Base-by-base conservation (phyloP, 2,329 filamentous ascomycete species). In the Phialophora chinensis region DNA sequence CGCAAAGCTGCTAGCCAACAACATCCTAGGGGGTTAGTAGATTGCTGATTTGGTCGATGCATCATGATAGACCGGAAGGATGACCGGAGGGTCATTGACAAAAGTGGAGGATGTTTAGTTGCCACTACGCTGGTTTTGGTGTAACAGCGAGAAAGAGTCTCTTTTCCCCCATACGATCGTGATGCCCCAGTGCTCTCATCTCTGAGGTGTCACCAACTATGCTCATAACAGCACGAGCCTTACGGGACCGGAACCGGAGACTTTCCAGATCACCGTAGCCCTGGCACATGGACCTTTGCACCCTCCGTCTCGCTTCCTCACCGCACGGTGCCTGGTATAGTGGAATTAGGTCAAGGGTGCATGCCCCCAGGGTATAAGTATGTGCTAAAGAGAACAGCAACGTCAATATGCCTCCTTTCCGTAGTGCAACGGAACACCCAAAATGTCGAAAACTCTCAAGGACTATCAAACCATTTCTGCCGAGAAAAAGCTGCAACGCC, bases 401-500 rank as follows among this genome's bases (percentile, higher is more conserved):
- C 35, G 35, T 12, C n/a, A 35, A 35, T 33, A 20, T 29, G 11
- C 50, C 7, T 23, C 17, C 14, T 47, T 33, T 47, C 35, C 10
- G 20, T 38, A 33, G 23, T 27, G 47, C 35, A 17, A 44, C 14
- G 55, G 2, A 31, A 47, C 17, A 6, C 57, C 2, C 57, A 60
- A 2, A 10, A 50, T 58, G 61, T 52, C 61, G n/a, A 58, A 49
- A 29, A 42, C 50, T 29, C 38, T 17, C 35, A 33, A 31, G 33
- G 29, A 63, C 56, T 66, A 66, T 50, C 23, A 55, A 53, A 42
- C 20, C 35, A 65, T 69, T 38, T 60, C 67, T 17, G 64, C 64
- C 12, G 63, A 69, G 29, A 69, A 69, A 53, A 60, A 64, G 49
- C 38, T 38, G 25, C 33, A 69, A 58, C 60, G 67, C n/a, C 63